A percentile compares a stretch with the other conserved stretches of the same genome.
Evolutionary conservation across 306 rosid species (phyloP).

Genomic region (Rosa persica): DNA sequence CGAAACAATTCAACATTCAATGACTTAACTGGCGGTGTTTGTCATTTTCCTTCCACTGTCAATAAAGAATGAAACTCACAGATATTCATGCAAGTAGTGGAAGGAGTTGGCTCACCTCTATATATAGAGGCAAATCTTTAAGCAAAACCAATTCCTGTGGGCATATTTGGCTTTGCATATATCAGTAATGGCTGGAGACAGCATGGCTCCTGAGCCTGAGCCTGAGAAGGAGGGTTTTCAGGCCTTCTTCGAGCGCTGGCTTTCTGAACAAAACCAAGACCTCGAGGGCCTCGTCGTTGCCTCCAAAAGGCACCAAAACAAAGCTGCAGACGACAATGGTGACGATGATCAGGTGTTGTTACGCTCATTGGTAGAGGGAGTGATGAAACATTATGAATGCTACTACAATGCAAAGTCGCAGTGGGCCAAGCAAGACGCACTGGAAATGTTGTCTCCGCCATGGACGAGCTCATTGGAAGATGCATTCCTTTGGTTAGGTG

Average conservation of each 20-base stretch:
- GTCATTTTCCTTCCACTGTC: no score
- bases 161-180: background rate
- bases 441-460: constrained; percentile 40
- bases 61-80: no score
- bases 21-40: no score
- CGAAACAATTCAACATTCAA: no score
- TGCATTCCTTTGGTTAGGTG: constrained; percentile 74
- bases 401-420: constrained; percentile 44
- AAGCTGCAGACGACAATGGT: background rate
- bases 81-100: no score
- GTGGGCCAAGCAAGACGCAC: constrained; percentile 37
- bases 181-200: background rate
- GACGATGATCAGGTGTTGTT: constrained; percentile 9
- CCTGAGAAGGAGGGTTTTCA: constrained; percentile 34
- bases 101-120: no score
- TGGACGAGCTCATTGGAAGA: constrained; percentile 58
- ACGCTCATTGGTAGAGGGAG: constrained; percentile 27
- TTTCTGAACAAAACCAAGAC: constrained; percentile 39
- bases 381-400: constrained; percentile 41
- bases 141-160: no score
- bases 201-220: background rate
- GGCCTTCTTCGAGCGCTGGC: constrained; percentile 48
- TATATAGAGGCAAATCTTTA: no score
- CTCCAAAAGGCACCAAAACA: background rate
- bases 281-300: constrained; percentile 38